Evolutionary conservation across 129 eudicot species (phyloP).

Genomic region (Gnaphalium uliginosum): DNA sequence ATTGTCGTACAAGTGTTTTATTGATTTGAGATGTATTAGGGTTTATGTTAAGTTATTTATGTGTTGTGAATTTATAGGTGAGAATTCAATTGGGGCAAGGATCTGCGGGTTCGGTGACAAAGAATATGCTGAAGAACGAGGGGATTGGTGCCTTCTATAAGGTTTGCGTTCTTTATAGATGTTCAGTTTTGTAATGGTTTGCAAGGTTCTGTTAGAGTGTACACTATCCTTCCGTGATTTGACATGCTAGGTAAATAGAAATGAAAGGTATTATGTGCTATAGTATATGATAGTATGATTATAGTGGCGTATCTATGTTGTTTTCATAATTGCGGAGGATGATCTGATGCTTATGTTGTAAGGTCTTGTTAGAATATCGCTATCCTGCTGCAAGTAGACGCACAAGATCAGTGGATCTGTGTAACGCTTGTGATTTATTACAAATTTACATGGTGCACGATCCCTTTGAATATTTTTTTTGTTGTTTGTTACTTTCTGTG

Average conservation of each 20-base stretch:
- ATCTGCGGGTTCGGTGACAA: constrained; percentile 71
- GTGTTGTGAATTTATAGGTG: constrained; percentile 50
- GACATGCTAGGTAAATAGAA: background rate
- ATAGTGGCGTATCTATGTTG: background rate
- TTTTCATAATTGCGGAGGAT: background rate
- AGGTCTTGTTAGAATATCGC: background rate
- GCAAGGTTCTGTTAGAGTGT: background rate
- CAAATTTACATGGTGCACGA: background rate
- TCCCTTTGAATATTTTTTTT: background rate
- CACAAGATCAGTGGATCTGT: background rate
- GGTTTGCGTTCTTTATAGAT: constrained; percentile 37
- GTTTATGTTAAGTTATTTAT: background rate
- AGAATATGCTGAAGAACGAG: constrained; percentile 80
- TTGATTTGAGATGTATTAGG: constrained; percentile 7
- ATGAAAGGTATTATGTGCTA: background rate
- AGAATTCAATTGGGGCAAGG: constrained; percentile 96
- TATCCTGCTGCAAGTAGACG: background rate
- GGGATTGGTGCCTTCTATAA: constrained; percentile 90
- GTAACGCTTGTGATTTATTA: constrained; percentile 4
- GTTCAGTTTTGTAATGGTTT: background rate
- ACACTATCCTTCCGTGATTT: background rate
- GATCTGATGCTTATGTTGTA: background rate
- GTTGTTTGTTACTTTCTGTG: background rate
- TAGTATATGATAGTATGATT: background rate
- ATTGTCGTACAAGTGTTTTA: background rate